Conservation (phyloP, 306 rosid species). For the Mimosa bimucronata region DNA sequence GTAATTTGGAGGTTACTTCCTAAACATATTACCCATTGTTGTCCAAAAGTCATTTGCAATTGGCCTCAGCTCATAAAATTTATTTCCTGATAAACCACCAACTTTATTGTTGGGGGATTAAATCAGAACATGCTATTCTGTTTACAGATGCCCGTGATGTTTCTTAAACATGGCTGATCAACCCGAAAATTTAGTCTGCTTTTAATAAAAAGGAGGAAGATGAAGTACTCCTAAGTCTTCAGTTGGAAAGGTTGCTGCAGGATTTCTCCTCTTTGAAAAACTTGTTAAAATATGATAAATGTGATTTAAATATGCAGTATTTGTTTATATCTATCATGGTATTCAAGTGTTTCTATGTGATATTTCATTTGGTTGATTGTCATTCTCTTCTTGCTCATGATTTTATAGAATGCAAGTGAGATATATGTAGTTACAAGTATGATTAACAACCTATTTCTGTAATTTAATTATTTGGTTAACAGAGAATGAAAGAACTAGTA, state of each 20-base stretch:
- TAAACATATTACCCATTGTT: background rate
- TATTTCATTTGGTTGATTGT: slow-evolving; percentile 18
- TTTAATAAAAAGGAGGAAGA: background rate
- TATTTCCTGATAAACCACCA: slow-evolving; percentile 1
- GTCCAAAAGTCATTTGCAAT: background rate
- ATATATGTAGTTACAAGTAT: background rate
- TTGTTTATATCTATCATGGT: background rate
- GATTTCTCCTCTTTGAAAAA: slow-evolving; percentile 7
- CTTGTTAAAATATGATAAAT: slow-evolving; percentile 5
- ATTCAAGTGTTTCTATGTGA: background rate
- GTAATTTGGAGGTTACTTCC: background rate
- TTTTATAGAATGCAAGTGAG: background rate
- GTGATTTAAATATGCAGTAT: slow-evolving; percentile 1
- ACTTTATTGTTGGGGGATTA: background rate
- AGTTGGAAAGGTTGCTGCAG: background rate
- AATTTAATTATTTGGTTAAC: slow-evolving; percentile 33
- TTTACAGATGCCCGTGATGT: slow-evolving; percentile 3
- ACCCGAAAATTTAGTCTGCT: slow-evolving; percentile 8
- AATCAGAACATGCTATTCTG: background rate
- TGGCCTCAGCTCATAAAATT: background rate
- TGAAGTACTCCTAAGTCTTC: background rate
- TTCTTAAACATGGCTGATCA: slow-evolving; percentile 6
- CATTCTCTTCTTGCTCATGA: slow-evolving; percentile 9
- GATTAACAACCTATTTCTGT: slow-evolving; percentile 14
- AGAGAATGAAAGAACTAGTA: slow-evolving; percentile 82